Evolutionary conservation across 768 basidiomycete genomes (phyloP), one percentile per base, ranked within the genome.

Genomic region (Hygrophorus pudorinus): DNA sequence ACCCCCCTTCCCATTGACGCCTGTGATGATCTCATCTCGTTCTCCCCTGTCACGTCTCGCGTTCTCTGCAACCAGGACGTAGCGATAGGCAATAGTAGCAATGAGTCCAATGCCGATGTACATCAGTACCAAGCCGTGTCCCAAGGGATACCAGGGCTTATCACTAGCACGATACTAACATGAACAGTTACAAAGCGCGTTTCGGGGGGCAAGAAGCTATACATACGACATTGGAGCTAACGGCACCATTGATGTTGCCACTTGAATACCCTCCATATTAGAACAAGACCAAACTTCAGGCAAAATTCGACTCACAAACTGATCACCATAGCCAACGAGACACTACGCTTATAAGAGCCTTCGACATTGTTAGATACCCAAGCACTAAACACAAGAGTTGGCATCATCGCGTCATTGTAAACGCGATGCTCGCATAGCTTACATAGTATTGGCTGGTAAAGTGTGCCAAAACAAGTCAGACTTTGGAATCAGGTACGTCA

Each of bases 201-300:
- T 12, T 21, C 13, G 29, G 28, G 24, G 17, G 6, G 28, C 27
- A 43, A 29, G 17, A 6, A 21, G 5, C 12, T 36, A n/a, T 28
- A 71, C 79, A 51, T 59, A 79, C 79, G 29, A 87, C 74, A 52
- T 85, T 85, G 13, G 81, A 83, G 55, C 76, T 78, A 33, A 87
- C 76, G n/a, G 79, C 81, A 14, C 82, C 83, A 54, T 84, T 82
- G 41, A 85, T 63, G 56, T 85, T 85, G 6, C 81, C 82, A 50
- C 79, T 81, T 45, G 17, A 21, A 44, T 9, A 14, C 33, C 17
- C 16, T 30, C 20, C 33, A 32, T 14, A 36, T 40, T 40, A 45
- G 6, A 46, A 20, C 18, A 32, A 33, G 28, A 9, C 11, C 9
- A 8, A 9, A 13, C 21, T 6, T 11, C 24, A 32, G 35, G 12